Base-by-base conservation (phyloP, 345 rosid species). In the Melastoma malabathricum region DNA sequence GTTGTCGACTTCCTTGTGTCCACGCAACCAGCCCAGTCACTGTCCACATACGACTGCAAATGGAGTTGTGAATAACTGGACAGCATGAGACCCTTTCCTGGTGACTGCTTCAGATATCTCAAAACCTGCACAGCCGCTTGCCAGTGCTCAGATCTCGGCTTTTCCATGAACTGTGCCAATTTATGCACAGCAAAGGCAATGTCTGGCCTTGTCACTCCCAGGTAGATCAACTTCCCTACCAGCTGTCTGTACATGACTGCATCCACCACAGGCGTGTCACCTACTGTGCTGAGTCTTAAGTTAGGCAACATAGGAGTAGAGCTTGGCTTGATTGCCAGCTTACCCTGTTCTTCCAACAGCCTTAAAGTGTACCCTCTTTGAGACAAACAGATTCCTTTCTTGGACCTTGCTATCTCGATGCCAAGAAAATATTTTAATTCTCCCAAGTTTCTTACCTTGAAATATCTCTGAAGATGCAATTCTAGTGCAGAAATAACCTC, bases 141-240 rank as follows among this genome's bases (percentile, higher is more conserved):
- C 19, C 10, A 25, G 10, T 52, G 46, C 10, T 8, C 8, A 13
- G 31, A 45, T 22, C 18, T 52, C 7, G 45, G 56, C 44, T 16
- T 15, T 7, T 52, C 45, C 56, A 52, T 52, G 56, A 52, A 52
- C 44, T 52, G 56, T n/a, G 4, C 15, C 13, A 52, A 31, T 0
- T 2, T 39, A 14, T 52, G 56, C 2, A 52, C 46, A 52, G 19
- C 44, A 52, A 15, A 52, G 10, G 18, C 2, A 12, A 52, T 19
- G 4, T 52, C 56, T 13, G 16, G 46, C 5, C 56, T 29, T 10
- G 56, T 52, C 16, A 52, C 18, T 9, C 45, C 15, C 6, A 38
- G 18, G 18, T 52, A 52, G 15, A 52, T 15, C 22, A 52, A 38
- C 3, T 34, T 29, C 6, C 56, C 56, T 15, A 52, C 44, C 6